Evolutionary conservation across 305 asterid species (phyloP), one percentile per base, ranked within the genome.

Genomic region (Solanum aculeatissimum): DNA sequence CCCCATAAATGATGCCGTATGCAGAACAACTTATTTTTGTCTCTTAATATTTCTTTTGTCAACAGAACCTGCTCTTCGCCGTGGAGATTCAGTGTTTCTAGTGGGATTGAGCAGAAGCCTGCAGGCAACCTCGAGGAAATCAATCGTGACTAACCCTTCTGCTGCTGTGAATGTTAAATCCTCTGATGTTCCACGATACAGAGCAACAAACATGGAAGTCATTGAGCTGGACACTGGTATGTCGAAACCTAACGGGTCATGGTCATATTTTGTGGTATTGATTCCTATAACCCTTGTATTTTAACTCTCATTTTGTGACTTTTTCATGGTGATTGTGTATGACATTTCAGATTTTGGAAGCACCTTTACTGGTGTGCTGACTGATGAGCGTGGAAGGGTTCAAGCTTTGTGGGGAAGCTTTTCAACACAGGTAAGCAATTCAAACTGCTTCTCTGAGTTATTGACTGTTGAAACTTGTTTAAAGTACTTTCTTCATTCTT

Each of bases 181-280:
- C 11, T 98, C 98, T 84, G 98, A 94, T 83, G 92, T 93, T 88
- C 99, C 99, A 77, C 95, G 99, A 86, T 97, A 94, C 87, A 91
- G 99, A 87, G 99, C 99, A 86, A 97, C 91, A 85, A 97, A 97
- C 83, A 95, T 95, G 99, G 99, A 97, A 92, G 99, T 95, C 78
- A 94, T 95, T 85, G 99, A 97, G 91, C 94, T 97, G 51, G 99
- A 97, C 89, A 97, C 99, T 53, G 99, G 99, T 97, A 89, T 83
- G 81, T 83, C 12, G 68, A 65, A 68, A 45, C 62, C 47, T 66
- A 45, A 81, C 66, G 25, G 62, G 32, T 49, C 63, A 14, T 23
- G 85, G 42, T 82, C 66, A 63, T 32, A 45, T 25, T 19, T 66
- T 66, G 18, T 68, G 47, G 16, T 68, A 13, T 72, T 81, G 55